phyloP scores from a whole-genome alignment of 768 basidiomycete genomes.

The Rhodotorula diobovata region DNA sequence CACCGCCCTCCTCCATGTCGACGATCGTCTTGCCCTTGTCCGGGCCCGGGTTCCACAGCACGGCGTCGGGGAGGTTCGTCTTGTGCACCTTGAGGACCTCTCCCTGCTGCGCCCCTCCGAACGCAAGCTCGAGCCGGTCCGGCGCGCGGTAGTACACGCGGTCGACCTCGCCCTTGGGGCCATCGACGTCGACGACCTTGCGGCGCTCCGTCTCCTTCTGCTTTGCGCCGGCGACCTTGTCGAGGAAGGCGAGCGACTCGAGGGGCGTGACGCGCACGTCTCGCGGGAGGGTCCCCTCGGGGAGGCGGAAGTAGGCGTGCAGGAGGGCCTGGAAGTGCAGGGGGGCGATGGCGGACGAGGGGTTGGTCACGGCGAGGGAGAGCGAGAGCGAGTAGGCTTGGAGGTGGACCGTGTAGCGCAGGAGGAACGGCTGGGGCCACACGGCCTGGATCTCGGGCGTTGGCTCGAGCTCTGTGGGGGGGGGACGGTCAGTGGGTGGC shows the following conservation, averaged over 20 bases:
- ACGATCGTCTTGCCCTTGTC: slow-evolving; percentile 55
- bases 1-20: slow-evolving; percentile 87
- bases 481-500: background rate
- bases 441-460: slow-evolving; percentile 57
- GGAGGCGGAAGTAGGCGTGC: slow-evolving; percentile 74
- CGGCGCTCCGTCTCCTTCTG: slow-evolving; percentile 56
- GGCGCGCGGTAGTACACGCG: slow-evolving; percentile 41
- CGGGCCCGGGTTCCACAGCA: slow-evolving; percentile 88
- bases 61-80: slow-evolving; percentile 31
- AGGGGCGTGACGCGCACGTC: slow-evolving; percentile 61
- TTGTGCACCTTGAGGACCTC: slow-evolving; percentile 36
- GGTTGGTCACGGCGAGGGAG: slow-evolving; percentile 48
- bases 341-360: slow-evolving; percentile 23
- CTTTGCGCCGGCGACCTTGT: slow-evolving; percentile 56
- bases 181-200: slow-evolving; percentile 58
- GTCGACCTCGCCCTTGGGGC: slow-evolving; percentile 40
- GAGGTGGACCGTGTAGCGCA: slow-evolving; percentile 77
- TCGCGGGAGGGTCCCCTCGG: slow-evolving; percentile 53
- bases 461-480: slow-evolving; percentile 57
- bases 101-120: background rate
- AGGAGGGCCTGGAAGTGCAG: slow-evolving; percentile 81
- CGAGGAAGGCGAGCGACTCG: slow-evolving; percentile 63
- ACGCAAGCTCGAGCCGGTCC: slow-evolving; percentile 24
- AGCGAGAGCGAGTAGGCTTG: slow-evolving; percentile 68
- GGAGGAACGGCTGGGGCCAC: slow-evolving; percentile 64